Evolutionary conservation across 768 basidiomycete genomes (phyloP), one percentile per base, ranked within the genome.

Genomic region (Kwoniella sp.): DNA sequence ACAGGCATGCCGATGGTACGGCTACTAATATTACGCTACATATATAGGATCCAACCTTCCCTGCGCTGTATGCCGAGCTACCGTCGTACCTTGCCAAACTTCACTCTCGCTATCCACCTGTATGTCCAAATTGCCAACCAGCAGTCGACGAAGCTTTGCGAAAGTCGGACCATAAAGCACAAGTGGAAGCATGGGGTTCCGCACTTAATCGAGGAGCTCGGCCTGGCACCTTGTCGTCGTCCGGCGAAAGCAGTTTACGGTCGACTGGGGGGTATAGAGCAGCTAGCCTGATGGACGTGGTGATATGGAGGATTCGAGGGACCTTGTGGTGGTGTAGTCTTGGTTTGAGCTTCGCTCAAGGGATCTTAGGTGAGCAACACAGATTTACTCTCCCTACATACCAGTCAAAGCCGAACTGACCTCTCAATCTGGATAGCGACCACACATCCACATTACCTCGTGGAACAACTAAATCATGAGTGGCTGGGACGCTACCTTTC

Each of bases 101-200:
- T 22, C 86, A 93, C 70, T 66, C 81, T 13, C 90, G 93, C 9
- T 96, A 96, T 76, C 93, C 94, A 9, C 91, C 90, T 1, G 88
- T 95, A 31, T 97, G 93, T 79, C 82, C 84, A 0, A 79, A 82
- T 2, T 97, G 93, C 73, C 83, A 86, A 26, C 89, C 91, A 0
- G 85, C 85, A 0, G 92, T 95, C 0, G 90, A 94, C 73, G 90
- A 90, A 34, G 89, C 90, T 72, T 88, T 97, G 53, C 83, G 84
- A 54, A 85, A 84, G 69, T 89, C 89, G 70, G 89, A 95, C 68
- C 85, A 88, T 59, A 90, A 91, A 87, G 93, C 92, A 38, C 76
- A 79, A 60, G 17, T 88, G 87, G 37, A 86, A 85, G 23, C 86
- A 84, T 69, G 92, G 91, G 71, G 23, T 83, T 95, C 8, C 88